Percentiles rank a stretch among this genome's conserved stretches.
Conservation (phyloP, 1,284 basidiomycete genomes). For the Cystobasidium pallidum region DNA sequence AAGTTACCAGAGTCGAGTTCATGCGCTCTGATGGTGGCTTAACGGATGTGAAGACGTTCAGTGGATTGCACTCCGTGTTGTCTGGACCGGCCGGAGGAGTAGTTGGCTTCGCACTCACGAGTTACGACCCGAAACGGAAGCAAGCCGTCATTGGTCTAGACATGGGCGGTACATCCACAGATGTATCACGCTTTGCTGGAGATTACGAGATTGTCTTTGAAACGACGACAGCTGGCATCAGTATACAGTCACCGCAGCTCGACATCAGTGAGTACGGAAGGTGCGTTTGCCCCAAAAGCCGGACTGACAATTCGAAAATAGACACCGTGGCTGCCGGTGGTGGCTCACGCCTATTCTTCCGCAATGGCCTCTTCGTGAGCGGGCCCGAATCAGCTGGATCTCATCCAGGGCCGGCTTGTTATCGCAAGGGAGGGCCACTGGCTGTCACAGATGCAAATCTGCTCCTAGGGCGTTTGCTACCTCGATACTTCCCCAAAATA, state of each 20-base stretch:
- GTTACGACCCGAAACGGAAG: slow-evolving; percentile 70
- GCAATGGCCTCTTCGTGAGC: slow-evolving; percentile 63
- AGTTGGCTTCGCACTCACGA: slow-evolving; percentile 81
- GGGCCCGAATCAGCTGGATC: slow-evolving; percentile 65
- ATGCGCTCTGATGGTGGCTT: slow-evolving; percentile 87
- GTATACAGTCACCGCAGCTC: slow-evolving; percentile 79
- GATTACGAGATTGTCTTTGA: slow-evolving; percentile 86
- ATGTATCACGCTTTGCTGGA: slow-evolving; percentile 84
- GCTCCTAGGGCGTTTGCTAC: slow-evolving; percentile 77
- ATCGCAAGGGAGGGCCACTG: slow-evolving; percentile 73
- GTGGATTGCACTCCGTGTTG: slow-evolving; percentile 82
- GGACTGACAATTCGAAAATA: not conserved
- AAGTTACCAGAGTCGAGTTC: slow-evolving; percentile 62
- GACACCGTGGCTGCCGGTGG: slow-evolving; percentile 81
- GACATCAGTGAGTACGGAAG: slow-evolving; percentile 38
- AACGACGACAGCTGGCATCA: slow-evolving; percentile 85
- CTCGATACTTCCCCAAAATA: slow-evolving; percentile 67
- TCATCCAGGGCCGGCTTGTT: slow-evolving; percentile 62
- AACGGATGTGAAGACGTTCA: slow-evolving; percentile 81
- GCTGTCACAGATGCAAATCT: slow-evolving; percentile 87
- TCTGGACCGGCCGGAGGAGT: slow-evolving; percentile 87
- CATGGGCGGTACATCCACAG: slow-evolving; percentile 70
- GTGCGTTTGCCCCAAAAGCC: not conserved
- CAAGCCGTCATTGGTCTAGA: slow-evolving; percentile 70
- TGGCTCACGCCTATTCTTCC: slow-evolving; percentile 77